These are phyloP conservation scores for Lunasporangiospora selenospora DNA, from an alignment of 192 early-diverging fungal species.

Conservation along the genomic window DNA sequence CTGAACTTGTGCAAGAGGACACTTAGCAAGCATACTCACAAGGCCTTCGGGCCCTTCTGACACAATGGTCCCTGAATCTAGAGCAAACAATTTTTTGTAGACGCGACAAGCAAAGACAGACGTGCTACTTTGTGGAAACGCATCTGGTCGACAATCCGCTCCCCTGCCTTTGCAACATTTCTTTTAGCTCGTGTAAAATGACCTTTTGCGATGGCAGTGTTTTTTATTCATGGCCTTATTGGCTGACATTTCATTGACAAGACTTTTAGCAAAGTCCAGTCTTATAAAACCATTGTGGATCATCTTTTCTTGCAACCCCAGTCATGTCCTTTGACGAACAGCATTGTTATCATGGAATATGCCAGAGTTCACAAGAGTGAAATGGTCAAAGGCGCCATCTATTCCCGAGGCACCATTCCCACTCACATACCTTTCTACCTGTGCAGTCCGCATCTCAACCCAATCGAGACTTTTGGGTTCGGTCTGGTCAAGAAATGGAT, in stretches of 20 bases:
- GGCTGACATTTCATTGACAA: neutral
- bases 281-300: conserved; percentile 1
- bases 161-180: conserved; percentile 4
- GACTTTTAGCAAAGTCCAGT: conserved; percentile 1
- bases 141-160: neutral
- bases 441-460: neutral
- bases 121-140: neutral
- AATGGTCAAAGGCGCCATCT: neutral
- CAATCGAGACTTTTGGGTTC: too few relatives aligned
- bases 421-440: neutral
- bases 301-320: conserved; percentile 2
- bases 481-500: too few relatives aligned
- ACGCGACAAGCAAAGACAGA: conserved; percentile 6
- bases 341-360: conserved; percentile 3
- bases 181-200: conserved; percentile 8
- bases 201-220: conserved; percentile 5
- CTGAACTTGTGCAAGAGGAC: conserved; percentile 1
- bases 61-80: neutral
- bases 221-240: conserved; percentile 3
- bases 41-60: neutral
- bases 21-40: neutral
- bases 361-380: neutral
- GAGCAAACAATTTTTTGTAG: conserved; percentile 6
- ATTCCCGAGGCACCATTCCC: neutral
- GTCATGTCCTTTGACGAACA: conserved; percentile 1